Evolutionary conservation across 257 asterid genomes (phyloP).

Genomic region (Przewalskia tangutica): DNA sequence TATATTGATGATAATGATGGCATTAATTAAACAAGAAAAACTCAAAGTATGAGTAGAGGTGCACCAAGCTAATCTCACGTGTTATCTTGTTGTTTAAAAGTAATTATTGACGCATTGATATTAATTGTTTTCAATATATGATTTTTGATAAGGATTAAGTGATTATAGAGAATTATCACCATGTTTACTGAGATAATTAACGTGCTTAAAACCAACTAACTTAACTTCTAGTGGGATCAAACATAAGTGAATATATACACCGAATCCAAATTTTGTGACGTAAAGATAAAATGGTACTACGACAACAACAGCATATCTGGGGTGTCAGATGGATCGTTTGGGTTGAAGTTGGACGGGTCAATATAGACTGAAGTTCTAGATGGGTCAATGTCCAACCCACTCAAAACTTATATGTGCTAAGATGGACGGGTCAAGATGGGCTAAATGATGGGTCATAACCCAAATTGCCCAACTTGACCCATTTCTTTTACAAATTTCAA

Average conservation of each 20-base stretch:
- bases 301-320: no score
- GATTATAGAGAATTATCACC: conserved; percentile 14
- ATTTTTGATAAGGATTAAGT: conserved; percentile 1
- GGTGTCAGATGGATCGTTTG: no score
- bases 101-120: not conserved
- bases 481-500: no score
- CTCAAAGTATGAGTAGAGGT: conserved; percentile 1
- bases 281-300: not conserved
- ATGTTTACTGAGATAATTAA: conserved; percentile 13
- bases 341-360: no score
- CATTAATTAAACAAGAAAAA: not conserved
- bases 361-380: no score
- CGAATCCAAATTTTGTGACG: not conserved
- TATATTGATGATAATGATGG: not conserved
- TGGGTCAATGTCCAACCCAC: no score
- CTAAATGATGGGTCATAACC: no score
- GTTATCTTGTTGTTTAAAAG: not conserved
- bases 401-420: no score
- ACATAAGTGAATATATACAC: not conserved
- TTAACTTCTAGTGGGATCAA: conserved; percentile 13
- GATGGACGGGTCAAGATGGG: no score
- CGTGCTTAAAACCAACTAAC: conserved; percentile 16
- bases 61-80: not conserved
- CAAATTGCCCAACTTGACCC: no score
- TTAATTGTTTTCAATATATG: not conserved